Evolutionary conservation across 2,329 filamentous ascomycete genomes (phyloP), one percentile per base, ranked within the genome.

Genomic region (Macrophomina tecta): DNA sequence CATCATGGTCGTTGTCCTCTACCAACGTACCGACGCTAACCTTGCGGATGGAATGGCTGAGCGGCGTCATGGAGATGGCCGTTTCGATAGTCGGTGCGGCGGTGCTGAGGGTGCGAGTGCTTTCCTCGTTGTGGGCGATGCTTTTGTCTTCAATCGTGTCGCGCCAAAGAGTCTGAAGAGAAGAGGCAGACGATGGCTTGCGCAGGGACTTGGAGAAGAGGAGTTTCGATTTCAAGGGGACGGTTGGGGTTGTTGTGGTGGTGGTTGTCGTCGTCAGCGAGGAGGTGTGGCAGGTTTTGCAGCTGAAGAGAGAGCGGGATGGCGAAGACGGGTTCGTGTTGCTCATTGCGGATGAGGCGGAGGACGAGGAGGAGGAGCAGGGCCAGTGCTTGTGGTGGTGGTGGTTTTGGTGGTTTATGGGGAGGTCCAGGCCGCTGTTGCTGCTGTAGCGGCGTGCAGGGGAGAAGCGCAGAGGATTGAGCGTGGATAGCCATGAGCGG

Each of bases 401-500:
- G n/a, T 4, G 52, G 36, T n/a, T 6, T 18, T 38, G 34, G 42
- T 12, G 14, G 45, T 23, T 23, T 2, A 23, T 23, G 23, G 23
- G 23, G 23, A 23, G 23, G 23, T 23, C 23, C 23, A 23, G 23
- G 23, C 3, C 23, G 14, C 18, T n/a, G 12, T 16, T 16, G 48
- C 45, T 46, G 8, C n/a, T 38, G 49, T 23, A n/a, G 42, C 46
- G 18, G 12, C 36, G 34, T 12, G 9, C 23, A 2, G 23, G n/a
- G 49, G 55, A 28, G 28, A 48, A 6, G 28, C 62, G 49, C 14
- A 38, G 34, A 11, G 85, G 69, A 0, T 83, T 82, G 32, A 84
- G 58, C n/a, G 73, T 75, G 30, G 78, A 69, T 52, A 85, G 72
- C 66, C 81, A 78, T 4, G 76, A 74, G 63, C 79, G 79, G 72